Base-by-base conservation (phyloP, 164 flowering plant species). In the Warburgia ugandensis region DNA sequence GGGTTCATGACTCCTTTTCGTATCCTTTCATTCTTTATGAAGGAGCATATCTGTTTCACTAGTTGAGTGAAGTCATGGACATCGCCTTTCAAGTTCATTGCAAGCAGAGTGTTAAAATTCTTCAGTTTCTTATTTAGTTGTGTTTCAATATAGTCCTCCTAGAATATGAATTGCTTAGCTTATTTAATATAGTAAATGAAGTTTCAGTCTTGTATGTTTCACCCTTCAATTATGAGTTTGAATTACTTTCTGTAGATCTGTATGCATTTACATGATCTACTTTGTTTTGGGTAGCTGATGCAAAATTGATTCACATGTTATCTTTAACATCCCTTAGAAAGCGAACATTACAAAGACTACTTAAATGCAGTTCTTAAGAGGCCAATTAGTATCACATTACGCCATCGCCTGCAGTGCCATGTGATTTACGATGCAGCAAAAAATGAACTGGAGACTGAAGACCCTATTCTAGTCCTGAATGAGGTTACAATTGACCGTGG, bases 401-500 rank as follows among this genome's bases (percentile, higher is more conserved):
- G 99, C 64, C 91, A 92, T 62, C 75, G 99, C 32, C 60, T 88
- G 69, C 84, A 72, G 65, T 92, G 99, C 69, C 84, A 77, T 68
- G 81, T 92, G 32, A 62, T 88, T 17, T 67, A 94, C 50, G 94
- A 82, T 25, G 69, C 67, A 19, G 94, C 99, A 16, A 84, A 77
- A 68, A 73, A 71, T 63, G 99, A 92, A 56, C 55, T 59, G 56
- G 95, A 88, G 56, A 74, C 73, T 13, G 97, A 84, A 65, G 99
- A 77, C 40, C 81, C 95, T 21, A 71, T 84, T 50, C 83, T 92
- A 35, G 99, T 88, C 36, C 59, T 92, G 65, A 92, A 92, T 62
- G 99, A 92, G 73, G 99, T 92, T 36, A 92, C 99, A 29, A 86
- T 92, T 60, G 99, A 92, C 52, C 94, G 99, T 48, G 99, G 99